Evolutionary conservation across 202 grass and related monocot species (phyloP), one percentile per base, ranked within the genome.

Genomic region (Setaria italica): DNA sequence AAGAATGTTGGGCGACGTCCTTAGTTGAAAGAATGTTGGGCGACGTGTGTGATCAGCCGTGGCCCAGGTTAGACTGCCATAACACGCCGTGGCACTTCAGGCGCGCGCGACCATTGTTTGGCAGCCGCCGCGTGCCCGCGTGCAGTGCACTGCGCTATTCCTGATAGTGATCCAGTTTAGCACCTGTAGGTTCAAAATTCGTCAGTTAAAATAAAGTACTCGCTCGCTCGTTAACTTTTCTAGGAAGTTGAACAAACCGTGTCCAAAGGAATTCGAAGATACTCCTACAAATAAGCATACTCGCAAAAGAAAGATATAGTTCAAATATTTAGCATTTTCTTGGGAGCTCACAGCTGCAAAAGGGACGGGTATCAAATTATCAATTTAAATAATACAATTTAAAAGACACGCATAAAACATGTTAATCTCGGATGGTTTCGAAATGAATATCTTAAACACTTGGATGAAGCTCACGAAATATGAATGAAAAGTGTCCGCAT

Each of bases 21-120:
- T 41, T 41, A 41, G 39, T 41, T 41, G 39, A 41, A 41, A 41
- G 39, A 49, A 39, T 60, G 51, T 11, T 25, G 72, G 7, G 21
- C 62, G 13, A 57, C 73, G 78, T 90, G 83, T 82, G 72, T 8
- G 9, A 3, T 82, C 78, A 12, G 37, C 29, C 45, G 88, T 62
- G 15, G 3, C 29, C 47, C 58, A 10, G 72, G 3, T 57, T 86
- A 77, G 83, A 86, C 51, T 70, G 21, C 48, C 65, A 48, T 17
- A n/a, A 51, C 7, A 69, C 69, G 69, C 69, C 81, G 57, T 74
- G 45, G 5, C 59, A 6, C 69, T 6, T 60, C 50, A 11, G 49
- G 63, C 32, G 35, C 19, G 62, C 30, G 37, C 14, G 11, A 15
- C 4, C 21, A 42, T 57, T 57, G 25, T 33, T 64, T 63, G 58